Conservation (phyloP, 2,329 filamentous ascomycete genomes). For the Bisporella sp. region DNA sequence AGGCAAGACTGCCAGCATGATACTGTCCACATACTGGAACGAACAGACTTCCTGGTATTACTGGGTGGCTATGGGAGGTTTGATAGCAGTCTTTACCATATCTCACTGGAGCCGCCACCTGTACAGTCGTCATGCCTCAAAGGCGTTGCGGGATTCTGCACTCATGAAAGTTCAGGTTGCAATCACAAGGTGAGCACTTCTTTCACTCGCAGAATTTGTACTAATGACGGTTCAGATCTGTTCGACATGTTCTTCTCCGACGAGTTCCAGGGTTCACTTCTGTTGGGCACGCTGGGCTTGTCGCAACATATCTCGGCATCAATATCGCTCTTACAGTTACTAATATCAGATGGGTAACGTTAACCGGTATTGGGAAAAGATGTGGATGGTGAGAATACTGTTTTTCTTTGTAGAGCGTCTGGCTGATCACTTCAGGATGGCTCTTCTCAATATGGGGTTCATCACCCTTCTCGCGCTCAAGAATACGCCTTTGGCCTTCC, state of each 20-base stretch:
- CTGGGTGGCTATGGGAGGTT: conserved; percentile 13
- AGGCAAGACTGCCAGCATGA: too few species aligned
- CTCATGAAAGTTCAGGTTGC: neutral
- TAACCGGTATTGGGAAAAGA: conserved; percentile 9
- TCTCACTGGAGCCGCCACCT: conserved; percentile 16
- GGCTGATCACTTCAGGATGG: conserved; percentile 34
- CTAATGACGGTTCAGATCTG: neutral
- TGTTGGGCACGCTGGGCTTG: conserved; percentile 31
- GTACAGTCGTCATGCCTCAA: conserved; percentile 7
- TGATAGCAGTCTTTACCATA: conserved; percentile 17
- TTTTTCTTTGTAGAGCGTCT: conserved; percentile 17
- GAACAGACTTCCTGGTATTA: conserved; percentile 14
- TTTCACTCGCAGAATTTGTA: neutral
- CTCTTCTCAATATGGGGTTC: conserved; percentile 40
- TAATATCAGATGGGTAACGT: conserved; percentile 17
- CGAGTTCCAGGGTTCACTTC: neutral
- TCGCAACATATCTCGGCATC: conserved; percentile 28
- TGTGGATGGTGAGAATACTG: conserved; percentile 16
- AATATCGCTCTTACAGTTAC: conserved; percentile 30
- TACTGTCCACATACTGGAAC: neutral
- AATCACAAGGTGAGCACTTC: neutral
- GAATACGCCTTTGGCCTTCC: conserved; percentile 47
- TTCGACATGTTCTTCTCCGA: neutral
- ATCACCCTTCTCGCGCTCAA: conserved; percentile 49
- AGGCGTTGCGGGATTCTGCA: neutral